phyloP scores from a whole-genome alignment of 768 basidiomycete species.

The Boletus tylopilopsis region DNA sequence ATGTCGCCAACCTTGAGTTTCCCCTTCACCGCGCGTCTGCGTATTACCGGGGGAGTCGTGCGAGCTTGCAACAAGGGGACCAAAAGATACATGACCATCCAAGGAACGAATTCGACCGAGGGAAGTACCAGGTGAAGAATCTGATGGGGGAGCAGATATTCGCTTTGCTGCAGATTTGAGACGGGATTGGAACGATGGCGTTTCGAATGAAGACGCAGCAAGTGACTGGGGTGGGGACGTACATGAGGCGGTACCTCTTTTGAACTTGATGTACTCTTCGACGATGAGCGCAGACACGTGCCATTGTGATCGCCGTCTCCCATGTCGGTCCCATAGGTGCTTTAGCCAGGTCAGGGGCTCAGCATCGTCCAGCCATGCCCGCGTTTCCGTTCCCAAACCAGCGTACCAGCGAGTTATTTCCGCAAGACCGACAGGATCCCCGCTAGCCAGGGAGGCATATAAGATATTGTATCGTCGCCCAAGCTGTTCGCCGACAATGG shows the following conservation, averaged over 20 bases:
- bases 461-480: constrained; percentile 61
- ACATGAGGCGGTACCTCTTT: constrained; percentile 22
- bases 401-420: constrained; percentile 59
- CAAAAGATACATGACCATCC: constrained; percentile 55
- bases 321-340: constrained; percentile 51
- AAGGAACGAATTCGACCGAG: constrained; percentile 36
- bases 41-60: constrained; percentile 47
- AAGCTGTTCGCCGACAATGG: constrained; percentile 62
- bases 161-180: constrained; percentile 15
- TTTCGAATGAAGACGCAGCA: constrained; percentile 14
- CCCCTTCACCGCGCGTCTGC: constrained; percentile 41
- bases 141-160: constrained; percentile 34
- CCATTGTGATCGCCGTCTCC: constrained; percentile 48
- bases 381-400: constrained; percentile 44
- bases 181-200: constrained; percentile 5
- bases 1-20: constrained; percentile 24
- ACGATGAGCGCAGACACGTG: constrained; percentile 65
- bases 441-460: constrained; percentile 34
- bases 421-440: constrained; percentile 40
- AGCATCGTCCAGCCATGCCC: constrained; percentile 52
- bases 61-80: constrained; percentile 48
- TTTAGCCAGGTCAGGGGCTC: constrained; percentile 77
- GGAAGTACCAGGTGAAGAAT: constrained; percentile 39
- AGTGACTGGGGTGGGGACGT: constrained; percentile 13
- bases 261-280: constrained; percentile 58